Evolutionary conservation across 2,329 filamentous ascomycete species (phyloP).

Genomic region (Penicillium corylophilum): DNA sequence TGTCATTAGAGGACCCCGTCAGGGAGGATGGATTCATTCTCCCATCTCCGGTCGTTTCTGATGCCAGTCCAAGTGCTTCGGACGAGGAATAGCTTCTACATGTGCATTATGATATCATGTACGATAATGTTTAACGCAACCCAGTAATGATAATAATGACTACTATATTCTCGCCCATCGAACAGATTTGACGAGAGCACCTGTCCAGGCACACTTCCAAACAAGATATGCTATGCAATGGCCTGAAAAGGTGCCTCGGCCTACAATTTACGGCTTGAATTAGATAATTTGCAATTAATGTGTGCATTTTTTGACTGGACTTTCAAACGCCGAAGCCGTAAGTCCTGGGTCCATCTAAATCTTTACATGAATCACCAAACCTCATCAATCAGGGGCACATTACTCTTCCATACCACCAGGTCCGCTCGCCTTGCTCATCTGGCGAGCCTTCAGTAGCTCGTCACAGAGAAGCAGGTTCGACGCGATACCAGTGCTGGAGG

Average conservation of each 20-base stretch:
- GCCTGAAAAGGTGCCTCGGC: not conserved
- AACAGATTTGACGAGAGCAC: not conserved
- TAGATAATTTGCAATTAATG: constrained; percentile 6
- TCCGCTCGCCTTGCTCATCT: constrained; percentile 66
- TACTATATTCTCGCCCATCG: not conserved
- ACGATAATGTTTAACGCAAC: constrained; percentile 7
- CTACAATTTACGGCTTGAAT: not conserved
- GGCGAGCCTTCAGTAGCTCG: constrained; percentile 93
- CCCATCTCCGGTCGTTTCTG: constrained; percentile 44
- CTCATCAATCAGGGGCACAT: constrained; percentile 27
- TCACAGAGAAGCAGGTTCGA: constrained; percentile 94
- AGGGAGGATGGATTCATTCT: constrained; percentile 73
- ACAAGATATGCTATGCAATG: not conserved
- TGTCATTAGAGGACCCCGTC: constrained; percentile 66
- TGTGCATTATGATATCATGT: not conserved
- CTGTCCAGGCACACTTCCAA: not conserved
- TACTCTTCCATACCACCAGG: constrained; percentile 46
- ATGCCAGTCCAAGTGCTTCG: constrained; percentile 26
- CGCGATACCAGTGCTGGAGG: constrained; percentile 91
- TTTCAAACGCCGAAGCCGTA: constrained; percentile 14
- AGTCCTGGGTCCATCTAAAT: constrained; percentile 17
- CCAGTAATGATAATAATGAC: constrained; percentile 9
- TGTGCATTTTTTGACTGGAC: constrained; percentile 19
- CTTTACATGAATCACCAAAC: constrained; percentile 24
- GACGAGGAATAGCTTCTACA: constrained; percentile 14